A percentile compares a stretch with the other conserved stretches of the same genome.
Conservation (phyloP, 179 eudicot genomes). For the Actinidia polygama region DNA sequence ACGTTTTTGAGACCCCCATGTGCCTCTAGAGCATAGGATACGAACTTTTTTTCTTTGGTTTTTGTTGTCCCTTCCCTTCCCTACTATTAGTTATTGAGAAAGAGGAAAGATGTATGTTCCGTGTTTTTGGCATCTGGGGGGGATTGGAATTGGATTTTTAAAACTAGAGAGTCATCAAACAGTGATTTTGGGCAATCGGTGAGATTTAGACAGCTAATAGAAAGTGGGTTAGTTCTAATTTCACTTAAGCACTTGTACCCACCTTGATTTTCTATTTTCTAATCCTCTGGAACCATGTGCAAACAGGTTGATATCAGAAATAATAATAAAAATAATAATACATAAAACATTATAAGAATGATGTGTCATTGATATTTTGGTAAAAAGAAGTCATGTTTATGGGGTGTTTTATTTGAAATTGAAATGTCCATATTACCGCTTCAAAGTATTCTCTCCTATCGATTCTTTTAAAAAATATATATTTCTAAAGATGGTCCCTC, state of each 20-base stretch:
- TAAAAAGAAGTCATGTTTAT: too few relatives aligned
- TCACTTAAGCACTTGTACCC: not conserved
- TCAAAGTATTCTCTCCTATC: too few relatives aligned
- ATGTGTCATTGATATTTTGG: too few relatives aligned
- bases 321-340: too few relatives aligned
- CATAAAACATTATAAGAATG: too few relatives aligned
- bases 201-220: not conserved
- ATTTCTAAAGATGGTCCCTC: too few relatives aligned
- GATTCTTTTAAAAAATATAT: too few relatives aligned
- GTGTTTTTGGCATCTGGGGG: not conserved
- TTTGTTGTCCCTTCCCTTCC: not conserved
- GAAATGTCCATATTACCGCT: too few relatives aligned
- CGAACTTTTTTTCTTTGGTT: not conserved
- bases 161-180: not conserved
- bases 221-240: not conserved
- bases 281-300: not conserved
- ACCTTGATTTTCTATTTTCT: too few relatives aligned
- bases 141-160: not conserved
- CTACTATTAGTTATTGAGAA: too few relatives aligned
- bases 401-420: too few relatives aligned
- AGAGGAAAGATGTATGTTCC: not conserved
- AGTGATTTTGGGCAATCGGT: not conserved
- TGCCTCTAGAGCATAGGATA: constrained; percentile 7
- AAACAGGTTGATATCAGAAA: not conserved
- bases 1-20: not conserved